Percentiles rank a stretch among this genome's conserved stretches.
Evolutionary conservation across 2,329 filamentous ascomycete species (phyloP).

Genomic region (Penicillium sp.): DNA sequence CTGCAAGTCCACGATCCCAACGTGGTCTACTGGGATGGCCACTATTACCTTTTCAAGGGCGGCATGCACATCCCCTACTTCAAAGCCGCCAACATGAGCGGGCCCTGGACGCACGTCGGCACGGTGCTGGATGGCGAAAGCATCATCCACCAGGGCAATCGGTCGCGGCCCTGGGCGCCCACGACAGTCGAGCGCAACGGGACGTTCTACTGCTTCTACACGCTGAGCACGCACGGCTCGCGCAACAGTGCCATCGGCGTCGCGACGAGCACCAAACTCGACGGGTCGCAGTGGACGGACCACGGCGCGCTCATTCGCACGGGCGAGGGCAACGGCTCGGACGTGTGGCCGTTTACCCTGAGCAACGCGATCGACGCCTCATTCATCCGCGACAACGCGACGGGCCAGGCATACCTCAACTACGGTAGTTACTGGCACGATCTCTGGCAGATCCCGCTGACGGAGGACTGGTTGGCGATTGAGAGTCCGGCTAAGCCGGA

Average conservation of each 20-base stretch:
- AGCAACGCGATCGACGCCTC: constrained; percentile 42
- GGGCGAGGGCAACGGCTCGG: constrained; percentile 25
- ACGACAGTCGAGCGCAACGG: constrained; percentile 32
- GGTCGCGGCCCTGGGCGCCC: constrained; percentile 38
- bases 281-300: constrained; percentile 33
- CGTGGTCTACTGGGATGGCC: constrained; percentile 30
- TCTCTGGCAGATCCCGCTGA: constrained; percentile 39
- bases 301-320: constrained; percentile 39
- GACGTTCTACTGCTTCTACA: constrained; percentile 42
- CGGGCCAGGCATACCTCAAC: constrained; percentile 32
- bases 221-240: constrained; percentile 30
- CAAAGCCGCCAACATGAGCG: constrained; percentile 29
- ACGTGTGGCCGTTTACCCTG: constrained; percentile 33
- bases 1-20: constrained; percentile 38
- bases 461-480: constrained; percentile 33
- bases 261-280: constrained; percentile 31
- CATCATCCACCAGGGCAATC: constrained; percentile 33
- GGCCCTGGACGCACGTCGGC: constrained; percentile 37
- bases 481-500: constrained; percentile 23
- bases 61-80: constrained; percentile 30
- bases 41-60: constrained; percentile 39
- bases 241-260: constrained; percentile 41
- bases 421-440: constrained; percentile 41
- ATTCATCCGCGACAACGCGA: constrained; percentile 30
- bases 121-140: constrained; percentile 34